Evolutionary conservation across 2,329 filamentous ascomycete genomes (phyloP).

Genomic region (Nakataea oryzae): DNA sequence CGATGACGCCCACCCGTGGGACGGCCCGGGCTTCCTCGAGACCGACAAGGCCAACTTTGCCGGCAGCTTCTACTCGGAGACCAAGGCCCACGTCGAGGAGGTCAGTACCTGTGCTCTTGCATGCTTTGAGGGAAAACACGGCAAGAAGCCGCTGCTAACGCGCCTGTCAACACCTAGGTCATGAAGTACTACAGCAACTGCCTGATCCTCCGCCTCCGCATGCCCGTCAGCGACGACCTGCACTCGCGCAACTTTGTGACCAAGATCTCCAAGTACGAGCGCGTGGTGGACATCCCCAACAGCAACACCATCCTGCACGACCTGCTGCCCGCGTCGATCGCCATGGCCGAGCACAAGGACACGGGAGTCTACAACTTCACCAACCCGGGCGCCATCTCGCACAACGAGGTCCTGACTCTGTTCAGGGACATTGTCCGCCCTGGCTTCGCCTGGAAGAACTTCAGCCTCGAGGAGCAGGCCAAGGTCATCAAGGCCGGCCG

Average conservation of each 20-base stretch:
- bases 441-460: slow-evolving; percentile 53
- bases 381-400: slow-evolving; percentile 60
- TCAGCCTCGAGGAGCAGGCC: slow-evolving; percentile 53
- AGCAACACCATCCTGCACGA: slow-evolving; percentile 57
- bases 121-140: not conserved
- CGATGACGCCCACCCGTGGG: slow-evolving; percentile 48
- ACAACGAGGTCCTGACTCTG: slow-evolving; percentile 55
- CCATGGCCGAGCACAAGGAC: slow-evolving; percentile 50
- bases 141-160: not conserved
- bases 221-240: slow-evolving; percentile 60
- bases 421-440: slow-evolving; percentile 56
- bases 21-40: slow-evolving; percentile 49
- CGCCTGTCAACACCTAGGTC: slow-evolving; percentile 27
- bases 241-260: slow-evolving; percentile 58
- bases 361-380: slow-evolving; percentile 61
- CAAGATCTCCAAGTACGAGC: slow-evolving; percentile 56
- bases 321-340: slow-evolving; percentile 49
- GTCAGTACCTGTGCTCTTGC: slow-evolving; percentile 24
- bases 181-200: slow-evolving; percentile 51
- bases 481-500: slow-evolving; percentile 58
- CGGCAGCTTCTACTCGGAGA: slow-evolving; percentile 59
- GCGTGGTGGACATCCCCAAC: slow-evolving; percentile 58
- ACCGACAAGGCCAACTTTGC: slow-evolving; percentile 53
- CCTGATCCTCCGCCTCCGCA: slow-evolving; percentile 55
- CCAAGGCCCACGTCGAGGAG: slow-evolving; percentile 55